A percentile compares a stretch with the other conserved stretches of the same genome.
Conservation (phyloP, 1,284 basidiomycete genomes). For the Heterobasidion irregulare region DNA sequence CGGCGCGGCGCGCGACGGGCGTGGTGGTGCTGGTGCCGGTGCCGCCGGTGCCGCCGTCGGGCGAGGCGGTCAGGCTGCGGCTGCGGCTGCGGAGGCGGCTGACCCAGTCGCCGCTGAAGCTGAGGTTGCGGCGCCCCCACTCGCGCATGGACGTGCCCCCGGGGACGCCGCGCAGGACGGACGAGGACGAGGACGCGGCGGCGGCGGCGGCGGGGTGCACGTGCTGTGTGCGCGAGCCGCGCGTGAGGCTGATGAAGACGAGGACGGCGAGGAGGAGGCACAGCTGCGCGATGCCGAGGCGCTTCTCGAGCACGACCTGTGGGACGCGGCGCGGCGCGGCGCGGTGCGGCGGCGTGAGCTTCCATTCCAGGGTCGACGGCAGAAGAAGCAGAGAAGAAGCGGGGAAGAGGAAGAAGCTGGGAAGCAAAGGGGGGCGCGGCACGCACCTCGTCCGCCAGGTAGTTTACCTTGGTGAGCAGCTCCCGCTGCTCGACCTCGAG, state of each 20-base stretch:
- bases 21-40: not conserved
- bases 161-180: conserved; percentile 9
- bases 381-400: not conserved
- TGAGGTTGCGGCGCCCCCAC: conserved; percentile 48
- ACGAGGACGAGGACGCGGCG: not conserved
- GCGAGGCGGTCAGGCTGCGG: conserved; percentile 22
- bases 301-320: conserved; percentile 76
- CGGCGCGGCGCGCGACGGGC: not conserved
- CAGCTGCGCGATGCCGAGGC: conserved; percentile 77
- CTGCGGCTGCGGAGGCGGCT: conserved; percentile 32
- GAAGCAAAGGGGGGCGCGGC: not conserved
- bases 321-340: not conserved
- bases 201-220: conserved; percentile 9
- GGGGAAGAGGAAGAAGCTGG: not conserved
- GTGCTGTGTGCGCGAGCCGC: conserved; percentile 55
- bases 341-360: not conserved
- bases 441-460: conserved; percentile 67
- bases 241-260: conserved; percentile 77
- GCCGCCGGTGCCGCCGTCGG: not conserved
- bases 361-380: not conserved
- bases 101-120: conserved; percentile 46
- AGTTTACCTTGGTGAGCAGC: conserved; percentile 57
- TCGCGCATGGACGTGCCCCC: conserved; percentile 29
- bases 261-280: conserved; percentile 72
- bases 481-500: conserved; percentile 65